A percentile compares a stretch with the other conserved stretches of the same genome.
These are phyloP conservation scores for Auricularia heimuer DNA, from an alignment of 768 basidiomycete species.

Conservation along the genomic window DNA sequence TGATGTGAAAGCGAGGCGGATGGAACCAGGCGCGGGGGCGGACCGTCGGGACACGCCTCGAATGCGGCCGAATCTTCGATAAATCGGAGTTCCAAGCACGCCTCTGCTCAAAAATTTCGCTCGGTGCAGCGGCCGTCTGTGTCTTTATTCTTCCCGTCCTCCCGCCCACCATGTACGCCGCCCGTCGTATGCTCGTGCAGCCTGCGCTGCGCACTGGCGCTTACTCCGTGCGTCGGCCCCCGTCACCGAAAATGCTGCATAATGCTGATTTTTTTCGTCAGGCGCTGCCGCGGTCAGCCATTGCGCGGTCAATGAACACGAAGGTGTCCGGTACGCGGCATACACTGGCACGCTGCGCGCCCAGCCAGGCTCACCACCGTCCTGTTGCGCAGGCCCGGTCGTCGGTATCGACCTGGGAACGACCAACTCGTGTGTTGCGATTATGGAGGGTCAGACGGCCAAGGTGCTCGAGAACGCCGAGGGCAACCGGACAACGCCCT, in stretches of 20 bases:
- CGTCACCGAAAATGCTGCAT: not conserved
- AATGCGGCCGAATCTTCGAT: not conserved
- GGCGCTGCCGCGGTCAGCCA: conserved; percentile 60
- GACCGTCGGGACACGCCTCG: not conserved
- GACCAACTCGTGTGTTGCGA: conserved; percentile 82
- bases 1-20: not conserved
- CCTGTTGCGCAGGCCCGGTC: conserved; percentile 53
- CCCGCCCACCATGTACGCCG: conserved; percentile 60
- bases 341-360: conserved; percentile 15
- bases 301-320: conserved; percentile 90
- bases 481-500: conserved; percentile 96
- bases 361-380: conserved; percentile 1
- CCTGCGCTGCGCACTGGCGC: conserved; percentile 49
- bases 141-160: conserved; percentile 29
- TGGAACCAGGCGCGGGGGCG: not conserved
- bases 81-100: not conserved
- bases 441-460: conserved; percentile 93
- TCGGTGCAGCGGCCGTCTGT: not conserved
- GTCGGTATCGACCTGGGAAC: conserved; percentile 96
- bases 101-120: not conserved
- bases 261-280: conserved; percentile 18
- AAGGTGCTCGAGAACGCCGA: conserved; percentile 97
- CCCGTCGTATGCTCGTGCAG: conserved; percentile 52
- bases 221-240: conserved; percentile 41
- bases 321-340: conserved; percentile 69